Evolutionary conservation across 169 alveolate genomes (phyloP).

Genomic region (Plasmodium gallinaceum): DNA sequence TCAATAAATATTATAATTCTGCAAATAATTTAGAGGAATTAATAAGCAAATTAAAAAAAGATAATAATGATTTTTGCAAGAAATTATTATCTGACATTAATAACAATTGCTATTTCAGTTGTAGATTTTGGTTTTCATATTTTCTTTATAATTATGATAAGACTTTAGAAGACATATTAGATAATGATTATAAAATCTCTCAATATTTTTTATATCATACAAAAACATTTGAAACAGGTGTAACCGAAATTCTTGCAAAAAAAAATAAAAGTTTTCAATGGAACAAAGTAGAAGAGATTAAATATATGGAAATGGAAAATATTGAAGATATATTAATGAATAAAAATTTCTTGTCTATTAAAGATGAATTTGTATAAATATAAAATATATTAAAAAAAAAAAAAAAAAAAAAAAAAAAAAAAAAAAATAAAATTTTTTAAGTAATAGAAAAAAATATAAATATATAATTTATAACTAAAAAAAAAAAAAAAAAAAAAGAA

Average conservation of each 20-base stretch:
- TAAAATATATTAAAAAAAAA: too few species aligned
- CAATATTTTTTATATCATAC: slow-evolving; percentile 56
- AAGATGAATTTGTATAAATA: slow-evolving; percentile 44
- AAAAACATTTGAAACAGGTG: slow-evolving; percentile 62
- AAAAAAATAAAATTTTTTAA: too few species aligned
- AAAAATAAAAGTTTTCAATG: slow-evolving; percentile 66
- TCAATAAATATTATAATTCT: slow-evolving; percentile 31
- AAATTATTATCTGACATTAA: slow-evolving; percentile 17
- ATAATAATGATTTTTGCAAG: slow-evolving; percentile 32
- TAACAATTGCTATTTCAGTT: slow-evolving; percentile 41
- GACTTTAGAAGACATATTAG: slow-evolving; percentile 48
- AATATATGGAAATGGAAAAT: slow-evolving; percentile 2
- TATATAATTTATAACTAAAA: too few species aligned
- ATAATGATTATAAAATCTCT: slow-evolving; percentile 60
- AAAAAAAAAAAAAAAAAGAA: too few species aligned
- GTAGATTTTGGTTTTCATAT: slow-evolving; percentile 55
- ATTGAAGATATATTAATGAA: slow-evolving; percentile 53
- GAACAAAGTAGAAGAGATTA: slow-evolving; percentile 19
- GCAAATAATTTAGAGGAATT: slow-evolving; percentile 45
- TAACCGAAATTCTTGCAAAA: slow-evolving; percentile 62
- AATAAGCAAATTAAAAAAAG: slow-evolving; percentile 34
- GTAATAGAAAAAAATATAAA: too few species aligned
- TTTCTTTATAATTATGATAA: slow-evolving; percentile 53
- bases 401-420: too few species aligned
- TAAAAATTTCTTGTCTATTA: slow-evolving; percentile 32